Conservation (phyloP, 1,139 yeast genomes). For the Scheffersomyces cryptocercus region DNA sequence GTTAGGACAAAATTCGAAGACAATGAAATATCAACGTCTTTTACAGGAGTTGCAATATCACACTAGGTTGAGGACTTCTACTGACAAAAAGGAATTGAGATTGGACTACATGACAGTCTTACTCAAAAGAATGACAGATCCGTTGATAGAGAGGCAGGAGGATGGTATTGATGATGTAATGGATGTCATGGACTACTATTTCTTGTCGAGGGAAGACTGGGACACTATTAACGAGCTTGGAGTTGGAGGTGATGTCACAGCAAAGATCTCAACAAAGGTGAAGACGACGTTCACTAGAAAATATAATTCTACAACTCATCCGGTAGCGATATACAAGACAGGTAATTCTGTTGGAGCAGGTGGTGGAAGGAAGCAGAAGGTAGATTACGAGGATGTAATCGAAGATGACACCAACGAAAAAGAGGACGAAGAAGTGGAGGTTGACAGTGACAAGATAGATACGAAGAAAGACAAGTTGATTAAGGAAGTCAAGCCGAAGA, state of each 20-base stretch:
- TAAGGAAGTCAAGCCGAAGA: conserved; percentile 34
- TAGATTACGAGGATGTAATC: conserved; percentile 62
- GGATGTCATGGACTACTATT: conserved; percentile 76
- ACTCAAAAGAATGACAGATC: conserved; percentile 54
- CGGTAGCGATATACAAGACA: conserved; percentile 79
- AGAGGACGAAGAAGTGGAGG: conserved; percentile 34
- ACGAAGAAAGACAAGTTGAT: conserved; percentile 46
- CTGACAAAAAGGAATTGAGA: conserved; percentile 75
- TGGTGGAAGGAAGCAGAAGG: conserved; percentile 39
- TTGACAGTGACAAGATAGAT: conserved; percentile 32
- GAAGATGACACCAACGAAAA: conserved; percentile 54
- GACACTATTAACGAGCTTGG: conserved; percentile 81
- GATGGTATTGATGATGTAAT: conserved; percentile 71
- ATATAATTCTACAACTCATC: conserved; percentile 77
- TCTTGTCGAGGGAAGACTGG: conserved; percentile 88
- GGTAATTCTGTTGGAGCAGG: conserved; percentile 52
- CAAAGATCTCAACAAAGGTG: conserved; percentile 71
- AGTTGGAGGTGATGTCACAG: conserved; percentile 55
- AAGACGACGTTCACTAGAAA: conserved; percentile 85
- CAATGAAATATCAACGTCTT: conserved; percentile 72
- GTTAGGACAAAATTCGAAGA: conserved; percentile 90
- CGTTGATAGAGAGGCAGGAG: conserved; percentile 50
- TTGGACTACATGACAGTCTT: conserved; percentile 74
- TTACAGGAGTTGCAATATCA: conserved; percentile 90
- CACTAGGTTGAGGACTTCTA: conserved; percentile 74